Conservation (phyloP, 345 rosid genomes). For the Eucalyptus polyanthemos region DNA sequence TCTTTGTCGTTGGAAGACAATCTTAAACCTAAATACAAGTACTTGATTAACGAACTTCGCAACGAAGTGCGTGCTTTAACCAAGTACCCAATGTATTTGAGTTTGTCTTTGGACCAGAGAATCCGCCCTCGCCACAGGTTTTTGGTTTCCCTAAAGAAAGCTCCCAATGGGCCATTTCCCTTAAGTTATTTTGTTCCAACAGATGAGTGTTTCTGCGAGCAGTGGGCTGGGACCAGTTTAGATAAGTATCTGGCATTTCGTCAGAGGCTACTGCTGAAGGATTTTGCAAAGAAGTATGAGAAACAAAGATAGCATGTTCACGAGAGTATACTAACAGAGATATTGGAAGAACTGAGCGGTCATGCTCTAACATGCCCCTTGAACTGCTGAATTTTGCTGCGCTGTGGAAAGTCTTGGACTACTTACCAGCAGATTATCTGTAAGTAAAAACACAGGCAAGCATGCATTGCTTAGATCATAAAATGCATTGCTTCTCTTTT, state of each 20-base stretch:
- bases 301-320: conserved; percentile 12
- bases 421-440: neutral
- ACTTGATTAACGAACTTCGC: conserved; percentile 73
- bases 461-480: neutral
- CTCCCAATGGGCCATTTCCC: conserved; percentile 93
- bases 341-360: neutral
- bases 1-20: conserved; percentile 90
- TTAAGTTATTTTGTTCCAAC: conserved; percentile 72
- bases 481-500: neutral
- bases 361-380: neutral
- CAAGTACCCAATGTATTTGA: conserved; percentile 76
- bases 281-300: conserved; percentile 67
- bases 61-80: conserved; percentile 76
- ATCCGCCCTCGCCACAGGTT: conserved; percentile 89
- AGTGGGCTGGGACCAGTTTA: conserved; percentile 84
- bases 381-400: neutral
- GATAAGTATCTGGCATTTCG: conserved; percentile 81
- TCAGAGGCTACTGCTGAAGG: conserved; percentile 50
- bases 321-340: neutral
- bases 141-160: conserved; percentile 85
- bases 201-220: conserved; percentile 77
- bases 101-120: conserved; percentile 88
- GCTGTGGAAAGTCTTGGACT: neutral
- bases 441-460: neutral
- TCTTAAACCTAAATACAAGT: conserved; percentile 84